phyloP scores from a whole-genome alignment of 1,139 yeast species.

The Protomyces macrosporus region DNA sequence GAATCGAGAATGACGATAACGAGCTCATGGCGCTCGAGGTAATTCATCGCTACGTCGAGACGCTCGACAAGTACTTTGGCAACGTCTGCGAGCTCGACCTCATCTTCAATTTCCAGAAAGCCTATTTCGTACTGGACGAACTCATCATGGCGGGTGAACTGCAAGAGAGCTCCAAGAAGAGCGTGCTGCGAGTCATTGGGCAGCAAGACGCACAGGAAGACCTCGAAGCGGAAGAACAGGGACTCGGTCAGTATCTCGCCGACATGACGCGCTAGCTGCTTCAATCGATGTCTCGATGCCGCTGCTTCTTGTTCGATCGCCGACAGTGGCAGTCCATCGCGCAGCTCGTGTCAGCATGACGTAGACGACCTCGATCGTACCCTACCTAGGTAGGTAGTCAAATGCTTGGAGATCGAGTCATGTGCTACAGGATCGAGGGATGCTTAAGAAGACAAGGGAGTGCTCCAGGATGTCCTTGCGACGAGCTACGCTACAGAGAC shows the following conservation, averaged over 20 bases:
- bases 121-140: conserved; percentile 88
- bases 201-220: conserved; percentile 66
- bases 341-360: neutral
- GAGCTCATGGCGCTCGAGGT: conserved; percentile 80
- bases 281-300: neutral
- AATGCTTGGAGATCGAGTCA: too few relatives aligned
- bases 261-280: conserved; percentile 1
- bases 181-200: conserved; percentile 66
- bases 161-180: conserved; percentile 77
- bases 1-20: conserved; percentile 77
- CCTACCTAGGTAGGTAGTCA: too few relatives aligned
- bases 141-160: conserved; percentile 72
- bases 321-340: neutral
- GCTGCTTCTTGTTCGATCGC: too few relatives aligned
- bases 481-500: neutral
- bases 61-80: conserved; percentile 95
- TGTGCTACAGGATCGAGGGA: too few relatives aligned
- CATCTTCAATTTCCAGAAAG: conserved; percentile 89
- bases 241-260: conserved; percentile 23
- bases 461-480: neutral
- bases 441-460: too few relatives aligned
- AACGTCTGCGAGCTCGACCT: conserved; percentile 63
- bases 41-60: conserved; percentile 90
- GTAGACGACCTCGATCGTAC: neutral
- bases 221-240: conserved; percentile 39